Conservation (phyloP, 2,329 filamentous ascomycete genomes). For the Beauveria pseudobassiana region DNA sequence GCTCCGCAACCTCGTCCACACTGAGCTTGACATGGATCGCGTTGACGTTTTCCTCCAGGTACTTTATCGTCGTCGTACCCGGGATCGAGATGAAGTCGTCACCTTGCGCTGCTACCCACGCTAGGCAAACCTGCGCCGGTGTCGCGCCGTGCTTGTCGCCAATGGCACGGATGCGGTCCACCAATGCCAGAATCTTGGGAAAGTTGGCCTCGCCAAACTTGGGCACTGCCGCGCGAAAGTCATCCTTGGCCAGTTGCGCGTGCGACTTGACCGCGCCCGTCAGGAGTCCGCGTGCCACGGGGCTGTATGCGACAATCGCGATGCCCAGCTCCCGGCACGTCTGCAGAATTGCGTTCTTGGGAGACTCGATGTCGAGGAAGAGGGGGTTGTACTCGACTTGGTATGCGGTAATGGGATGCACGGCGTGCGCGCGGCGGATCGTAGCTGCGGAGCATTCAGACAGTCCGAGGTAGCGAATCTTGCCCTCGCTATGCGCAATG, state of each 20-base stretch:
- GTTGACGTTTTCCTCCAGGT: conserved; percentile 38
- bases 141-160: conserved; percentile 48
- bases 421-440: conserved; percentile 41
- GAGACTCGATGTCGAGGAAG: conserved; percentile 50
- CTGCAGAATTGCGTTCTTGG: conserved; percentile 38
- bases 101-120: conserved; percentile 55
- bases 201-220: conserved; percentile 18
- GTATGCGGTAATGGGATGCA: conserved; percentile 42
- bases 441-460: conserved; percentile 42
- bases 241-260: conserved; percentile 34
- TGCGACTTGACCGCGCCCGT: conserved; percentile 39
- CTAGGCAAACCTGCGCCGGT: conserved; percentile 50
- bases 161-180: conserved; percentile 39
- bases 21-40: conserved; percentile 26
- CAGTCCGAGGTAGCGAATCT: conserved; percentile 50
- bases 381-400: conserved; percentile 50
- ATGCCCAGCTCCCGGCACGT: conserved; percentile 53
- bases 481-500: conserved; percentile 35
- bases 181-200: conserved; percentile 43
- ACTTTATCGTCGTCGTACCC: conserved; percentile 39
- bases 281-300: conserved; percentile 52
- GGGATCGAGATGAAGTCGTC: conserved; percentile 53
- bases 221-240: conserved; percentile 29
- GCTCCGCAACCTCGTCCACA: conserved; percentile 25
- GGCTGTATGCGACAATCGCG: conserved; percentile 49